A percentile compares a stretch with the other conserved stretches of the same genome.
phyloP scores from a whole-genome alignment of 2,329 filamentous ascomycete genomes.

The Fusarium verticillioides region DNA sequence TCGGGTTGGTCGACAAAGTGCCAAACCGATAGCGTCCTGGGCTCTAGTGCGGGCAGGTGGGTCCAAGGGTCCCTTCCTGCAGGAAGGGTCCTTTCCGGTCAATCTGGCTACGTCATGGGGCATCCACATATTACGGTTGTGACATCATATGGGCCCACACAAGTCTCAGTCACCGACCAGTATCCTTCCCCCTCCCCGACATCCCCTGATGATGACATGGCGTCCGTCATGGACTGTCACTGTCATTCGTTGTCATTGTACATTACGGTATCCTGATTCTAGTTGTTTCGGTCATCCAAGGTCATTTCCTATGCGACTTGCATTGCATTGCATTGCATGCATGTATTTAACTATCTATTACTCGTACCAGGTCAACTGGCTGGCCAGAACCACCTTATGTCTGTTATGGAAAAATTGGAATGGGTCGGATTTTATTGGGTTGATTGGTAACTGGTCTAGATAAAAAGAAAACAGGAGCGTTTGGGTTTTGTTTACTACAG shows the following conservation, averaged over 20 bases:
- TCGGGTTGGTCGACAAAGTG: conserved; percentile 22
- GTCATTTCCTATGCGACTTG: conserved; percentile 29
- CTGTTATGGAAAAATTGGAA: not conserved
- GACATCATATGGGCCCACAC: conserved; percentile 30
- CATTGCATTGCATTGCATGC: conserved; percentile 21
- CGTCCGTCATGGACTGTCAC: conserved; percentile 29
- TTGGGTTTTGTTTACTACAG: not conserved
- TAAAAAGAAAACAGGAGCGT: conserved; percentile 31
- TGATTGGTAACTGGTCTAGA: conserved; percentile 22
- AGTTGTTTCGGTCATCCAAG: conserved; percentile 27
- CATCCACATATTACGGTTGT: not conserved
- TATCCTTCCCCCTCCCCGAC: not conserved
- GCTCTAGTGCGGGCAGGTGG: conserved; percentile 34
- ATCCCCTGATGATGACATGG: conserved; percentile 45
- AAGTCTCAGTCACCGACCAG: conserved; percentile 15
- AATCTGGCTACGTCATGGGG: conserved; percentile 23
- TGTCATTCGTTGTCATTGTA: conserved; percentile 7
- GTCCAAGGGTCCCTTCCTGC: conserved; percentile 46
- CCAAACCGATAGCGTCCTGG: conserved; percentile 22
- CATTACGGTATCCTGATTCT: conserved; percentile 13
- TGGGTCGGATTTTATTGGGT: not conserved
- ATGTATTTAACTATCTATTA: not conserved
- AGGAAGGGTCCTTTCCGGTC: conserved; percentile 45
- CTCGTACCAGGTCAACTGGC: conserved; percentile 18
- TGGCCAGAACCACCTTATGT: conserved; percentile 22